phyloP scores from a whole-genome alignment of 495 filamentous ascomycete species.

The Physcia stellaris region DNA sequence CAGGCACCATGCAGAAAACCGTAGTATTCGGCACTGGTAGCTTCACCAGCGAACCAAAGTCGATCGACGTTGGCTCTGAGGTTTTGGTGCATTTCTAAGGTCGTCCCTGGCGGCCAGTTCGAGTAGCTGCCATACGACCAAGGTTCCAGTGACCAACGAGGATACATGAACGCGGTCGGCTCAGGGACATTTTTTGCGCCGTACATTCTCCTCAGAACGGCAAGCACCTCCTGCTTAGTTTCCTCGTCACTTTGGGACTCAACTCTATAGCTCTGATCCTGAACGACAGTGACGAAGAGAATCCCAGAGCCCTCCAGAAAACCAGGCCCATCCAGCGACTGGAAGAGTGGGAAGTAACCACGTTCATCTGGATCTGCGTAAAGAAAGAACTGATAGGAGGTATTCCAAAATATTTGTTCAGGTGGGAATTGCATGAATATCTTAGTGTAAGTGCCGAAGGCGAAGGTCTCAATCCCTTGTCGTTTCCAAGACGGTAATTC shows the following conservation, averaged over 20 bases:
- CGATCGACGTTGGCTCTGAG: constrained; percentile 52
- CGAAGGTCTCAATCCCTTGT: constrained; percentile 48
- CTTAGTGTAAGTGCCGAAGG: constrained; percentile 68
- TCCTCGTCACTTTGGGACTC: constrained; percentile 48
- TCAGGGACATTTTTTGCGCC: constrained; percentile 45
- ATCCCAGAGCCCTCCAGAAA: constrained; percentile 54
- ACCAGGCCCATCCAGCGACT: constrained; percentile 44
- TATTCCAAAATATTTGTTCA: constrained; percentile 55
- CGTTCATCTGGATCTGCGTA: constrained; percentile 50
- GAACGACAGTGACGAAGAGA: constrained; percentile 54
- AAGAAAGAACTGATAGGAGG: constrained; percentile 51
- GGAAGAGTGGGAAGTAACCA: constrained; percentile 62
- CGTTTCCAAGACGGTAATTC: constrained; percentile 53
- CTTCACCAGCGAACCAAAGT: constrained; percentile 61
- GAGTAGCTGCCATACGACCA: constrained; percentile 61
- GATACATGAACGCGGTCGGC: constrained; percentile 54
- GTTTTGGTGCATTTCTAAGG: constrained; percentile 57
- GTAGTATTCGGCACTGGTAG: constrained; percentile 54
- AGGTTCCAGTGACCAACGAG: constrained; percentile 50
- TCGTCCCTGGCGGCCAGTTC: constrained; percentile 60
- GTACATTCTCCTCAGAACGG: constrained; percentile 55
- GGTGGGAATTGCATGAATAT: constrained; percentile 57
- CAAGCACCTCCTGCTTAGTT: constrained; percentile 48
- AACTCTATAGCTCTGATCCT: constrained; percentile 43
- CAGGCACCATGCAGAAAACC: constrained; percentile 60